Evolutionary conservation across 169 alveolate species (phyloP).

Genomic region (Plasmodium berghei): DNA sequence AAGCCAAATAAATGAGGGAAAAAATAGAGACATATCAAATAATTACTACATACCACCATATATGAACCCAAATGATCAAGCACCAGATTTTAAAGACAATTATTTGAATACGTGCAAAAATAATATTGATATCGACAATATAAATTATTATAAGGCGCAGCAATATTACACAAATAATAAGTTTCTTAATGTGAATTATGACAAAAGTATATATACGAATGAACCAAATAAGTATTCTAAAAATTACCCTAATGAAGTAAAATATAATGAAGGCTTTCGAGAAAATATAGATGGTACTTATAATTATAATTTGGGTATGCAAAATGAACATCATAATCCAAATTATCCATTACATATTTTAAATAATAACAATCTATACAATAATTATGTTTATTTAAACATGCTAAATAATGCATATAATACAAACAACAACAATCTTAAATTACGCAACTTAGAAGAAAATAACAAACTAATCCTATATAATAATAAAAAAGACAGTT

Average conservation of each 20-base stretch:
- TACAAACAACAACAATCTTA: conserved; percentile 5
- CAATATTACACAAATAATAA: neutral
- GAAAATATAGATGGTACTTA: conserved; percentile 10
- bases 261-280: conserved; percentile 3
- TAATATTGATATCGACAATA: conserved; percentile 13
- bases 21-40: neutral
- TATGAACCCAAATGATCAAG: neutral
- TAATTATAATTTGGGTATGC: conserved; percentile 4
- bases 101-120: conserved; percentile 7
- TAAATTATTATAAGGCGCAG: conserved; percentile 18
- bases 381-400: conserved; percentile 14
- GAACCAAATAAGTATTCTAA: conserved; percentile 1
- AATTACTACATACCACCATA: neutral
- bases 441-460: neutral
- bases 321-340: conserved; percentile 1
- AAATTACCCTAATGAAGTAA: conserved; percentile 22
- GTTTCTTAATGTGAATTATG: conserved; percentile 2
- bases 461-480: neutral
- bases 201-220: conserved; percentile 5
- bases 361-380: neutral
- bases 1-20: conserved; percentile 3
- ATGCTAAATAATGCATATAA: conserved; percentile 10
- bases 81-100: neutral
- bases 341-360: conserved; percentile 6
- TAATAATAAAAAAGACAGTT: neutral